Evolutionary conservation across 2,329 filamentous ascomycete species (phyloP), one percentile per base, ranked within the genome.

Genomic region (Geosmithia putterillii): DNA sequence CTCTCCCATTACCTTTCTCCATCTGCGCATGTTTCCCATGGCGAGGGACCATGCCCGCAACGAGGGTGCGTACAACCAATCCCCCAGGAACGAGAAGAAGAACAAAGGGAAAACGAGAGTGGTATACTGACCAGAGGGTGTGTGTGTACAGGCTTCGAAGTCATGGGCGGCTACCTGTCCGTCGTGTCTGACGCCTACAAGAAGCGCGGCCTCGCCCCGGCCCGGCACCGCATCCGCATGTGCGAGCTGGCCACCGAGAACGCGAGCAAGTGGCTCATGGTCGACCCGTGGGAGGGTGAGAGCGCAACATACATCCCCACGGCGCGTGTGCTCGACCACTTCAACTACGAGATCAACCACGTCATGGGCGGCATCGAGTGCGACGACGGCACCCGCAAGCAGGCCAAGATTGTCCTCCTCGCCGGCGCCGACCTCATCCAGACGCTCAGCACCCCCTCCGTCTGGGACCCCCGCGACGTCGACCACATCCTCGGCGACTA

Each of bases 11-110:
- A 85, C 81, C 7, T 84, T 83, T 55, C 71, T 88, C 22, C 85
- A 90, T 57, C 66, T 92, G 48, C 81, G 85, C 57, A 90, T 94
- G 83, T 90, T 92, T 57, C 83, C 87, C 55, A 87, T 94, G 79
- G 85, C 84, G 1, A 76, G 79, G 52, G 85, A 92, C 62, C 89
- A 83, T 62, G 80, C 80, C 51, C 79, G 81, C 14, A 61, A 60
- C 38, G 54, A 59, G 47, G 52, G 58, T 59, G 44, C 25, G 51
- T 50, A n/a, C n/a, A n/a, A n/a, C n/a, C 42, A 6, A 18, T 41
- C 15, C 19, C 12, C n/a, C 21, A 9, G 34, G 15, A 9, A 38
- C 10, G 6, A 32, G 3, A 12, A 6, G 10, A 32, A 32, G 10
- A 32, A n/a, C 25, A 17, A 9, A 23, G 39, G n/a, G 39, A 14